Percentiles rank a stretch among this genome's conserved stretches.
Conservation (phyloP, 257 asterid species). For the Solanum ossicruentum region DNA sequence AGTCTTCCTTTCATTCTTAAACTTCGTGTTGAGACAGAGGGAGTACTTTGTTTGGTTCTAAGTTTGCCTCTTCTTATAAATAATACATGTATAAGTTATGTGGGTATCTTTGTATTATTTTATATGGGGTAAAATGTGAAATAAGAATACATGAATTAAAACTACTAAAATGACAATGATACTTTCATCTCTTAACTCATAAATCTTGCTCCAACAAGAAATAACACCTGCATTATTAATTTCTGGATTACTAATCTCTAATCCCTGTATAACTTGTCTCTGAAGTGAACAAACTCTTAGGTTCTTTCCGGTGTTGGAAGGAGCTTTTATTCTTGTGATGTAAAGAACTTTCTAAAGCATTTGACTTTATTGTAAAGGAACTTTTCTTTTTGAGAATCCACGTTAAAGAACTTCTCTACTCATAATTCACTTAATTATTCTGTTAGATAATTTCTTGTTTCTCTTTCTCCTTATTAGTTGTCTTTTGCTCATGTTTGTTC, state of each 20-base stretch:
- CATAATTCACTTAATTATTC: background rate
- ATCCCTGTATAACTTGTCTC: background rate
- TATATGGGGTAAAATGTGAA: background rate
- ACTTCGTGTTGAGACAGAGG: background rate
- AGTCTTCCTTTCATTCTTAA: background rate
- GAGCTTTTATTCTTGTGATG: background rate
- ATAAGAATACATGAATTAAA: background rate
- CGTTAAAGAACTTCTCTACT: background rate
- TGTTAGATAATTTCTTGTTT: background rate
- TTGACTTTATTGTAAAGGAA: background rate
- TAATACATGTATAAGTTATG: background rate
- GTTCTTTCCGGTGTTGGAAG: background rate
- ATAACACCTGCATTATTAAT: background rate
- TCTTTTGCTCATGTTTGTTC: background rate
- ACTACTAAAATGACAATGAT: background rate
- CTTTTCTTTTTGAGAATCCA: background rate
- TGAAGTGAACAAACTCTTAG: background rate
- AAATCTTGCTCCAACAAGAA: background rate
- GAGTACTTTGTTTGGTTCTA: background rate
- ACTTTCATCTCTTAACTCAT: background rate
- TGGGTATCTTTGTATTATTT: background rate
- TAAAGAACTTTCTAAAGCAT: background rate
- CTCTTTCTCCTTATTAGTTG: background rate
- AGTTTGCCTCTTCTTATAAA: background rate
- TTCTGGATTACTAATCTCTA: background rate